phyloP scores from a whole-genome alignment of 495 filamentous ascomycete genomes.

The Talaromyces nanjingensis region DNA sequence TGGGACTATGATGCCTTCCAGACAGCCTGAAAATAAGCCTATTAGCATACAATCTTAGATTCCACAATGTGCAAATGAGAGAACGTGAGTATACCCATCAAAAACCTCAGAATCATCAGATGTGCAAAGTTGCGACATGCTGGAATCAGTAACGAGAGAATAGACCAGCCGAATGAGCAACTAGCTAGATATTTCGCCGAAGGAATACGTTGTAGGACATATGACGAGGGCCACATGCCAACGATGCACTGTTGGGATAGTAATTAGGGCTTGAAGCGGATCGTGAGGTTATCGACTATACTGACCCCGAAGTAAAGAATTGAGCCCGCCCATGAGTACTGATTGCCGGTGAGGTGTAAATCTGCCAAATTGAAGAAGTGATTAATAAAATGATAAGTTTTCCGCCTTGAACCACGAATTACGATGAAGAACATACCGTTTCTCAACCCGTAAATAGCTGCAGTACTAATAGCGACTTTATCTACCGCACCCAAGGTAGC shows the following conservation, averaged over 20 bases:
- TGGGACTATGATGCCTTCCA: constrained; percentile 13
- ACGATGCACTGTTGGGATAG: constrained; percentile 13
- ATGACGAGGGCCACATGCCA: constrained; percentile 26
- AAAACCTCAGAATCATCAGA: constrained; percentile 21
- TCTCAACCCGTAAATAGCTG: constrained; percentile 25
- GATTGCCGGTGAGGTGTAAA: constrained; percentile 18
- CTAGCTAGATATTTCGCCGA: constrained; percentile 37
- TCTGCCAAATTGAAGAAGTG: constrained; percentile 10
- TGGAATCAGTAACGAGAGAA: constrained; percentile 17
- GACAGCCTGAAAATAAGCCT: constrained; percentile 6
- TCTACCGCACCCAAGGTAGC: constrained; percentile 21
- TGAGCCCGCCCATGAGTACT: constrained; percentile 24
- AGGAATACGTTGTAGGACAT: constrained; percentile 37
- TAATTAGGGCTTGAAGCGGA: constrained; percentile 1
- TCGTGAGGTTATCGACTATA: constrained; percentile 2
- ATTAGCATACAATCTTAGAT: neutral
- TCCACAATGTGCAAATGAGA: neutral
- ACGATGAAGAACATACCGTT: constrained; percentile 17
- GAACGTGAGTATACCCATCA: constrained; percentile 13
- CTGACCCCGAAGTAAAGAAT: constrained; percentile 18
- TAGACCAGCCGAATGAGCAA: constrained; percentile 15
- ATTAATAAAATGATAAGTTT: neutral
- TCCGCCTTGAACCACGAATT: neutral
- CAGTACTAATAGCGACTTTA: constrained; percentile 22
- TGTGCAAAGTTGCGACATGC: constrained; percentile 18